These are phyloP conservation scores for Evernia prunastri DNA, from an alignment of 495 filamentous ascomycete genomes.

Conservation along the genomic window DNA sequence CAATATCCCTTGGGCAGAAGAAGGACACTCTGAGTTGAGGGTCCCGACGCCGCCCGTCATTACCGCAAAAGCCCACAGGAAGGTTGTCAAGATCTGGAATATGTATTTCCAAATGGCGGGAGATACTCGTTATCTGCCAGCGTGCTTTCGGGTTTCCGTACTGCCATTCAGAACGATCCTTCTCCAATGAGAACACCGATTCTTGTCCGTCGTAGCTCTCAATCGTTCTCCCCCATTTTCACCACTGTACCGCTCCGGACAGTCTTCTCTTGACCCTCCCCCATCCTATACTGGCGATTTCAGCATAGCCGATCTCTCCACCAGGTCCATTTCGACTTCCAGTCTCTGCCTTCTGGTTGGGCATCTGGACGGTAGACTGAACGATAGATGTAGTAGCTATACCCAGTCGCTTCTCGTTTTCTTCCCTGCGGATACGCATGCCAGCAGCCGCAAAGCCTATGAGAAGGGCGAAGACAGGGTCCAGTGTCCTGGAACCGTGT, in stretches of 20 bases:
- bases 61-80: background rate
- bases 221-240: background rate
- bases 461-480: slow-evolving; percentile 79
- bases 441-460: slow-evolving; percentile 63
- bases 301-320: slow-evolving; percentile 31
- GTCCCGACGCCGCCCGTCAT: background rate
- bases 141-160: background rate
- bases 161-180: background rate
- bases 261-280: slow-evolving; percentile 3
- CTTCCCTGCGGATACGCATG: slow-evolving; percentile 67
- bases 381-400: slow-evolving; percentile 29
- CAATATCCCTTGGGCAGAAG: background rate
- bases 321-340: slow-evolving; percentile 22
- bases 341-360: slow-evolving; percentile 28
- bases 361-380: slow-evolving; percentile 27
- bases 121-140: background rate
- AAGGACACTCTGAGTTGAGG: background rate
- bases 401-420: slow-evolving; percentile 51
- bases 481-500: slow-evolving; percentile 49
- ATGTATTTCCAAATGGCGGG: background rate
- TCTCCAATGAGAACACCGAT: background rate
- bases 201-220: background rate
- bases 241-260: background rate
- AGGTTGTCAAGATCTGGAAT: background rate
- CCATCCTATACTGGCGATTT: slow-evolving; percentile 31